Evolutionary conservation across 2,329 filamentous ascomycete species (phyloP).

Genomic region (Nemania abortiva): DNA sequence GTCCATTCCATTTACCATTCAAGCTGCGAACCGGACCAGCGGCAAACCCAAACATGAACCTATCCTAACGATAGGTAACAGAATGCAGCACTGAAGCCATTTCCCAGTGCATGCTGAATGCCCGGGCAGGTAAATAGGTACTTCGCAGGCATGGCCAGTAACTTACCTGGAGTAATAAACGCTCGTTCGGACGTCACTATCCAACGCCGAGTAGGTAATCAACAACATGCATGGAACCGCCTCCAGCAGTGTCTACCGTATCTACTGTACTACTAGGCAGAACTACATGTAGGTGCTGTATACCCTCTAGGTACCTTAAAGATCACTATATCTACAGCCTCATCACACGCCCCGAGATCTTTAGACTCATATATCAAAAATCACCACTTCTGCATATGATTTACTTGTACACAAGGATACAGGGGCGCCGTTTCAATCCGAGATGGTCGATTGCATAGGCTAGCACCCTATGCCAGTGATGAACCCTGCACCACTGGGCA

Average conservation of each 20-base stretch:
- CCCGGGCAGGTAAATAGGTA: too few relatives aligned
- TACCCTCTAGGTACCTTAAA: background rate
- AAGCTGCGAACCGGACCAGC: slow-evolving; percentile 1
- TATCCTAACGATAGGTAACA: background rate
- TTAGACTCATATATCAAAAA: background rate
- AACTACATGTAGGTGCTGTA: background rate
- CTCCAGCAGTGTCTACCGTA: too few relatives aligned
- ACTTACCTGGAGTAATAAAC: too few relatives aligned
- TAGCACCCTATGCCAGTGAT: background rate
- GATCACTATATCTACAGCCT: background rate
- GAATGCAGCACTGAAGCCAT: background rate
- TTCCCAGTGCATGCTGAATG: background rate
- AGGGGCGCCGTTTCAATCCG: background rate
- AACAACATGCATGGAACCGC: background rate
- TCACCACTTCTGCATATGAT: background rate
- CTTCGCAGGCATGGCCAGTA: too few relatives aligned
- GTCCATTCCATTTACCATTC: background rate
- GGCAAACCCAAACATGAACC: background rate
- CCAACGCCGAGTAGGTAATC: background rate
- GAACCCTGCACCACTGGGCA: background rate
- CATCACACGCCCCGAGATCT: background rate
- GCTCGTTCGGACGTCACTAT: background rate
- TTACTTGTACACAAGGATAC: background rate
- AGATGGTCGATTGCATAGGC: background rate
- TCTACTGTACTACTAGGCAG: too few relatives aligned